These are phyloP conservation scores for Solioccasus polychromus DNA, from an alignment of 768 basidiomycete species.

Conservation along the genomic window DNA sequence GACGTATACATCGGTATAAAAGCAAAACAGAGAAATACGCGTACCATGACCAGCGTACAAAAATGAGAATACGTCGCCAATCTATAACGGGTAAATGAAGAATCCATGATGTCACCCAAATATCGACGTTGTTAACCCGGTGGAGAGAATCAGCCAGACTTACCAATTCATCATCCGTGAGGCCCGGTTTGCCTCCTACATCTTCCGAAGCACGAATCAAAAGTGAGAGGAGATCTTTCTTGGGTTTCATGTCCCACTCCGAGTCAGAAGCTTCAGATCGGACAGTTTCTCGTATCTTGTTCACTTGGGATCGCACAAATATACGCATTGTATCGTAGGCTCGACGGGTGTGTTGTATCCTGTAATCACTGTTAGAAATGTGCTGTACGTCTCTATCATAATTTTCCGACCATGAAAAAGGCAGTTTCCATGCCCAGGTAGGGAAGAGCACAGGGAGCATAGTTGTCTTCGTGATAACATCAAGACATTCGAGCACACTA, in stretches of 20 bases:
- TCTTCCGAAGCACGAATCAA: constrained; percentile 17
- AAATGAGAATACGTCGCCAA: constrained; percentile 50
- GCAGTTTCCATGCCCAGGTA: constrained; percentile 20
- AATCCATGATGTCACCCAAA: neutral
- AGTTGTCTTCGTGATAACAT: constrained; percentile 2
- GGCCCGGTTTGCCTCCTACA: constrained; percentile 11
- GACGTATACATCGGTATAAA: neutral
- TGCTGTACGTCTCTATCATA: neutral
- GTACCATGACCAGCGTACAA: constrained; percentile 58
- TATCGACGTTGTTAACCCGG: no score
- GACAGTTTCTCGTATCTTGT: constrained; percentile 1
- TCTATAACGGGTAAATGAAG: constrained; percentile 31
- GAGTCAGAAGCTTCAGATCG: constrained; percentile 1
- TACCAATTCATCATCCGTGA: constrained; percentile 18
- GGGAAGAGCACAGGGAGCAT: constrained; percentile 6
- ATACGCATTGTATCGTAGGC: constrained; percentile 17
- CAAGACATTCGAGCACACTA: constrained; percentile 9
- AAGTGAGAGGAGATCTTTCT: constrained; percentile 14
- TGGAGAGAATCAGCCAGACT: no score
- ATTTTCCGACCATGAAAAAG: constrained; percentile 11
- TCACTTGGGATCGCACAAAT: constrained; percentile 18
- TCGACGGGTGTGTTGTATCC: constrained; percentile 15
- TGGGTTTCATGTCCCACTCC: neutral
- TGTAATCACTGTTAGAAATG: constrained; percentile 1
- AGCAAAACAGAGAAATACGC: neutral